Percentiles rank a stretch among this genome's conserved stretches.
phyloP scores from a whole-genome alignment of 345 rosid genomes.

The Excoecaria cochinchinensis region DNA sequence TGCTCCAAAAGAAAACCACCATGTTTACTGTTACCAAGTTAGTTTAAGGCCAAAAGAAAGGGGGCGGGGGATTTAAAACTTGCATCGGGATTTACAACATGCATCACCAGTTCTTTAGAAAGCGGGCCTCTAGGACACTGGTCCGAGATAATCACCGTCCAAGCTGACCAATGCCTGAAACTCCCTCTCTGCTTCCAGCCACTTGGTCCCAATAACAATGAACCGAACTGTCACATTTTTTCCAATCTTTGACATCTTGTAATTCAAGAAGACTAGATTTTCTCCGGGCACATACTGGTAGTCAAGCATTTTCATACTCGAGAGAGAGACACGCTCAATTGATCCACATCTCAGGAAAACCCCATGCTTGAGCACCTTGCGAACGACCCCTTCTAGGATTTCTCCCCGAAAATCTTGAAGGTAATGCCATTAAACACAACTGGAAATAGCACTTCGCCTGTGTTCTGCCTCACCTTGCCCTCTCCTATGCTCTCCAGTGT shows the following conservation, averaged over 20 bases:
- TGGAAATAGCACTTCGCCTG: conserved; percentile 78
- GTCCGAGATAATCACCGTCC: conserved; percentile 80
- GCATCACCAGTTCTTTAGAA: neutral
- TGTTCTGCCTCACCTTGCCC: conserved; percentile 63
- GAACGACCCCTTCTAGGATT: conserved; percentile 61
- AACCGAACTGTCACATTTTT: conserved; percentile 51
- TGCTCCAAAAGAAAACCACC: neutral
- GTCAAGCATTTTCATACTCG: too few species aligned
- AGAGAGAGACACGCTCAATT: too few species aligned
- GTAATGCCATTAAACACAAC: conserved; percentile 65
- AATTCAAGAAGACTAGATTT: conserved; percentile 62
- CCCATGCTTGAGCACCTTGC: conserved; percentile 78
- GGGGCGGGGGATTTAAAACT: too few species aligned
- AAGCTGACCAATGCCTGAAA: conserved; percentile 78
- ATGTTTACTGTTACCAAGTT: neutral
- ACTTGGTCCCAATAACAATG: conserved; percentile 70
- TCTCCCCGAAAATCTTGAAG: conserved; percentile 84
- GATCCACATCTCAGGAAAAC: conserved; percentile 75
- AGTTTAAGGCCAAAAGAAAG: too few species aligned
- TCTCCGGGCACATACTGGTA: conserved; percentile 65
- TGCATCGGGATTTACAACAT: neutral
- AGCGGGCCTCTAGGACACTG: conserved; percentile 27
- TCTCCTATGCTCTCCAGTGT: conserved; percentile 62
- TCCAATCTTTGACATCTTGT: conserved; percentile 57
- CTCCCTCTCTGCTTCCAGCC: conserved; percentile 82